phyloP scores from a whole-genome alignment of 768 basidiomycete species.

The Mrakia hoshinonis region DNA sequence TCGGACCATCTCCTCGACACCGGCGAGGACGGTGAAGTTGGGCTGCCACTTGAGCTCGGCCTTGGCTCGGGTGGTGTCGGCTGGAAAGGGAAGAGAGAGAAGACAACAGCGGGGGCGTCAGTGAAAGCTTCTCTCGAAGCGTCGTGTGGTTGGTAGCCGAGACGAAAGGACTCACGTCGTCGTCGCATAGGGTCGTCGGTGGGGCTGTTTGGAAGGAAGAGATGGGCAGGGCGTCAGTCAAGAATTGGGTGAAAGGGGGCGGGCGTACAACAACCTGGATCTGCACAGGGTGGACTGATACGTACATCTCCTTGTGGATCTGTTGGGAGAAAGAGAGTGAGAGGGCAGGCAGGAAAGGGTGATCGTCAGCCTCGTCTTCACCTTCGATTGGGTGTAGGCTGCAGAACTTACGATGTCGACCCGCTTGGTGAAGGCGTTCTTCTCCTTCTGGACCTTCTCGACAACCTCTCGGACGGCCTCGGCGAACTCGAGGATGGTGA shows the following conservation, averaged over 20 bases:
- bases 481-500: constrained; percentile 90
- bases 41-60: constrained; percentile 80
- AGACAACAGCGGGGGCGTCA: no score
- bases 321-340: neutral
- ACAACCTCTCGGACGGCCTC: constrained; percentile 85
- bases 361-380: constrained; percentile 40
- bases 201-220: constrained; percentile 53
- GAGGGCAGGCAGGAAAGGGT: constrained; percentile 24
- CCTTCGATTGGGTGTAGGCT: no score
- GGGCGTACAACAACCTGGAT: no score
- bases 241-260: no score
- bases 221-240: constrained; percentile 39
- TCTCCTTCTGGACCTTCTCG: constrained; percentile 76
- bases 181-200: constrained; percentile 91
- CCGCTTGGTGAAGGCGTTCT: constrained; percentile 40
- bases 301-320: constrained; percentile 40
- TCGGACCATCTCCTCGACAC: constrained; percentile 29
- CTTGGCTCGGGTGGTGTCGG: constrained; percentile 87
- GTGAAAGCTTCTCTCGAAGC: no score
- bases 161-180: no score
- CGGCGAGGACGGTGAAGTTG: constrained; percentile 64
- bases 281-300: constrained; percentile 9
- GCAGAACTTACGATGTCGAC: no score
- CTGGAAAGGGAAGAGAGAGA: no score
- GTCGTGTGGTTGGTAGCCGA: no score